Evolutionary conservation across 495 filamentous ascomycete genomes (phyloP).

Genomic region (Podospora tetraspora): DNA sequence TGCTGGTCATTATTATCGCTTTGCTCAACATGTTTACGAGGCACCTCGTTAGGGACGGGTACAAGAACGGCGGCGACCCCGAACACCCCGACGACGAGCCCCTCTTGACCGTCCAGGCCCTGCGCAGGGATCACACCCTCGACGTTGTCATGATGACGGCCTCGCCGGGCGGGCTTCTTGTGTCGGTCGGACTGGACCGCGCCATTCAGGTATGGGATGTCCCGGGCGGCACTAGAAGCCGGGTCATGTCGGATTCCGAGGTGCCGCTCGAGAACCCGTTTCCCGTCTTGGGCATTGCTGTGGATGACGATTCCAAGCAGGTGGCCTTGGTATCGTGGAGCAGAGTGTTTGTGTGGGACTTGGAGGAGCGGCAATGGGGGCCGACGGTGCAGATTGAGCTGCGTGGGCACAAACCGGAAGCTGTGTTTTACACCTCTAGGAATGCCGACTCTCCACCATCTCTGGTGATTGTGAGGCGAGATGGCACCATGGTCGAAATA

Average conservation of each 20-base stretch:
- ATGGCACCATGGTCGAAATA: conserved; percentile 54
- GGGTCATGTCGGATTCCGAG: conserved; percentile 37
- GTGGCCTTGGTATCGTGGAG: conserved; percentile 56
- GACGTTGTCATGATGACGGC: conserved; percentile 58
- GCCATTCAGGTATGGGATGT: conserved; percentile 56
- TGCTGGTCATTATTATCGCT: conserved; percentile 49
- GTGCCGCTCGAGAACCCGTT: conserved; percentile 36
- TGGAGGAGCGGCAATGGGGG: conserved; percentile 48
- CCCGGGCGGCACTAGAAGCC: conserved; percentile 34
- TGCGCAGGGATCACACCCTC: conserved; percentile 55
- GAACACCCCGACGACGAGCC: conserved; percentile 43
- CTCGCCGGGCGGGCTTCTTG: conserved; percentile 53
- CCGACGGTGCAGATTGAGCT: conserved; percentile 43
- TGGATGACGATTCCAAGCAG: conserved; percentile 56
- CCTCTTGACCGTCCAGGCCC: conserved; percentile 51
- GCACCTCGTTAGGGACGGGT: conserved; percentile 54
- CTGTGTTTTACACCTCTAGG: conserved; percentile 52
- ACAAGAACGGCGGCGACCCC: conserved; percentile 27
- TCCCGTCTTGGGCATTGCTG: conserved; percentile 54
- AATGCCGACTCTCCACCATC: conserved; percentile 30
- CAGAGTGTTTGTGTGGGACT: conserved; percentile 53
- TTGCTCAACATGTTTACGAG: conserved; percentile 60
- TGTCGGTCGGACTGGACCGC: conserved; percentile 62
- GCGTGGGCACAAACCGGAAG: conserved; percentile 47
- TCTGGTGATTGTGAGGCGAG: conserved; percentile 52